phyloP scores from a whole-genome alignment of 2,329 filamentous ascomycete species.

The Pyrenochaeta sp. region DNA sequence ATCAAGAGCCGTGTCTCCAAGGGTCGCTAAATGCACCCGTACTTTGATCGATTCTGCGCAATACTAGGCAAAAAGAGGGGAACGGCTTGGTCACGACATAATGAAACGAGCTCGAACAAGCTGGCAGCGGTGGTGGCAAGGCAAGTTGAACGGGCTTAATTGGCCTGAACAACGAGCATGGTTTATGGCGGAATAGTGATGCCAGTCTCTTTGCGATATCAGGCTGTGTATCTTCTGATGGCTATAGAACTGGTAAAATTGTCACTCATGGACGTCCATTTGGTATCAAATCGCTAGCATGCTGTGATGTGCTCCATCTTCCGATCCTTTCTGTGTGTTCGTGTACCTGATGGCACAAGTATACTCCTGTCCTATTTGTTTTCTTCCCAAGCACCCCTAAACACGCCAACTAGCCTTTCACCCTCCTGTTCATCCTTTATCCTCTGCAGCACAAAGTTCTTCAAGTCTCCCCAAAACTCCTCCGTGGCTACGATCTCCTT shows the following conservation, averaged over 20 bases:
- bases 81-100: conserved; percentile 24
- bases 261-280: conserved; percentile 29
- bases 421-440: conserved; percentile 75
- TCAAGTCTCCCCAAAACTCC: conserved; percentile 87
- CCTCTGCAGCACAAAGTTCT: conserved; percentile 80
- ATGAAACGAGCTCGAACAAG: conserved; percentile 26
- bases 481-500: conserved; percentile 70
- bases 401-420: conserved; percentile 70
- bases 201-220: conserved; percentile 19
- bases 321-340: neutral
- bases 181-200: conserved; percentile 14
- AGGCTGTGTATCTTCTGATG: conserved; percentile 21
- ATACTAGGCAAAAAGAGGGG: conserved; percentile 23
- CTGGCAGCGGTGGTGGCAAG: neutral
- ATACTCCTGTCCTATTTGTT: conserved; percentile 12
- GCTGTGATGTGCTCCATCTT: conserved; percentile 6
- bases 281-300: conserved; percentile 18
- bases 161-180: conserved; percentile 20
- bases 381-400: conserved; percentile 74
- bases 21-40: conserved; percentile 54
- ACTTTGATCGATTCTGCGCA: conserved; percentile 19
- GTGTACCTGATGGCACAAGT: neutral
- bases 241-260: conserved; percentile 32
- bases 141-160: conserved; percentile 14
- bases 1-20: conserved; percentile 66